Base-by-base conservation (phyloP, 2,329 filamentous ascomycete species). In the Cadophora malorum region DNA sequence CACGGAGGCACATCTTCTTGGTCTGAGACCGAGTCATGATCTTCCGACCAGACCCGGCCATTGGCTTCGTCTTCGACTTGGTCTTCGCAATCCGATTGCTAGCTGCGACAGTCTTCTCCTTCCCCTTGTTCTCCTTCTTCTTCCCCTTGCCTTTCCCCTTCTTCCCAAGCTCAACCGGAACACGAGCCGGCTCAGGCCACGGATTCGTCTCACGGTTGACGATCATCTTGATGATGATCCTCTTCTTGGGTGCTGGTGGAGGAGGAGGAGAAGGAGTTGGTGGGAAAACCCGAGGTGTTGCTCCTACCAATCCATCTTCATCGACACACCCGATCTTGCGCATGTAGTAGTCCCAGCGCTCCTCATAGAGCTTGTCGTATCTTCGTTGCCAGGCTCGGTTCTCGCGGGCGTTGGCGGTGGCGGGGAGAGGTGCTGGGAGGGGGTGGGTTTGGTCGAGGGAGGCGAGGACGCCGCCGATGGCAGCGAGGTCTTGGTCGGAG, bases 361-460 rank as follows among this genome's bases (percentile, higher is more conserved):
- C 19, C 6, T 49, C n/a, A 4, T 10, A 21, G 8, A 10, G 19
- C 12, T 21, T n/a, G n/a, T n/a, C 19, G 45, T 21, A 14, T 9
- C 5, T 10, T 8, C 45, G 45, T 6, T 4, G 6, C 19, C n/a
- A 9, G 45, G 45, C n/a, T 21, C 45, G 41, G 3, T 14, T 45
- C 4, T 45, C 41, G 41, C 41, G 41, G 41, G 12, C 41, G 41
- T 2, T 45, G 45, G 45, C n/a, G n/a, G 3, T 49, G 45, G 25
- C 19, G 50, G 62, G 33, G 59, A 63, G 12, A 31, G 21, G 2
- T 67, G 65, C 23, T 47, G 62, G n/a, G 9, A 49, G 47, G 23
- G 9, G 65, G 49, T 63, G 19, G 58, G 41, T 25, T 41, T 31
- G 49, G 45, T 62, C 14, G 19, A 28, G 9, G 58, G n/a, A 61